Base-by-base conservation (phyloP, 139 green algal species). In the Chlamydomonas schloesseri region DNA sequence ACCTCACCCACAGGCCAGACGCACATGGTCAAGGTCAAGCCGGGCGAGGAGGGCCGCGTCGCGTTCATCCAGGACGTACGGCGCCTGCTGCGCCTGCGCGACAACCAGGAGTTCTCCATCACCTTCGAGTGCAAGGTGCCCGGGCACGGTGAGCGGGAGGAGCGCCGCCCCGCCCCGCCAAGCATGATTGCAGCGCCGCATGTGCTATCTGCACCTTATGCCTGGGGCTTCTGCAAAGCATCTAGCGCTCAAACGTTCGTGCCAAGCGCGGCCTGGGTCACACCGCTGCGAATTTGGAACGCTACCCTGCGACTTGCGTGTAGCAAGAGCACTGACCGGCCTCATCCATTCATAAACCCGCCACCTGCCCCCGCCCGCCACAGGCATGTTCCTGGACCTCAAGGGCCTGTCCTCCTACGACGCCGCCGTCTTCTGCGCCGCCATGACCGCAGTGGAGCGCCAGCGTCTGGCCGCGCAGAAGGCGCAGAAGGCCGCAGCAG, bases 81-180 rank as follows among this genome's bases (percentile, higher is more conserved):
- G 28, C 62, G 57, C 13, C 65, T 91, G 71, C 88, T 91, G 47
- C n/a, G 71, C 1, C 77, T 91, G 29, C 65, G n/a, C 1, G 60
- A 71, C 15, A 81, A 89, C 34, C 76, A 89, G 60, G 71, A 71
- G 31, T 89, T 91, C 67, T 60, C 69, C 77, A 89, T 91, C 62
- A 89, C 83, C 23, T 91, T 91, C 53, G 88, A 91, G 83, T 91
- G 88, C 83, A 80, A 71, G 55, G 82, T 89, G 21, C 87, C 87
- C 23, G 79, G 79, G 0, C 79, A 85, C 34, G 79, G 79, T 85
- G 67, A 84, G 78, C n/a, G 2, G 29, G 2, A 23, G 10, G 55
- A 2, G 55, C 55, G 18, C 42, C 42, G 42, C 42, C 42, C 8
- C 42, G 42, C n/a, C n/a, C n/a, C n/a, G n/a, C n/a, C n/a, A n/a